phyloP scores from a whole-genome alignment of 1,139 yeast species.

The Debaryomyces nepalensis region DNA sequence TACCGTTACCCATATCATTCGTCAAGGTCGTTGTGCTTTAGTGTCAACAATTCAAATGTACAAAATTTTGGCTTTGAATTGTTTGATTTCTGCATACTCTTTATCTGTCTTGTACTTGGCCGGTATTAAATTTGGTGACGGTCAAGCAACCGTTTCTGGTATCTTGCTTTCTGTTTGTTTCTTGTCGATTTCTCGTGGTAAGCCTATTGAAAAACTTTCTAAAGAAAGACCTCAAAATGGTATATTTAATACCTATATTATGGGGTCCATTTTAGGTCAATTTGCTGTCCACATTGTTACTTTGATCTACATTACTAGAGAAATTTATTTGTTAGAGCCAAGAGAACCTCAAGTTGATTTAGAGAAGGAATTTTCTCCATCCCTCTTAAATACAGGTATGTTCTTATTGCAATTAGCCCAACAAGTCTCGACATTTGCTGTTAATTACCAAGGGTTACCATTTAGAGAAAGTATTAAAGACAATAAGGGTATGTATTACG shows the following conservation, averaged over 20 bases:
- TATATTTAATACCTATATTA: conserved; percentile 89
- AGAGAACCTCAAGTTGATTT: conserved; percentile 86
- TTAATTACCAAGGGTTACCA: conserved; percentile 96
- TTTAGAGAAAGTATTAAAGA: conserved; percentile 89
- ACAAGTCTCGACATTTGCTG: conserved; percentile 97
- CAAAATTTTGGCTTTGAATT: conserved; percentile 93
- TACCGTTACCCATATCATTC: conserved; percentile 89
- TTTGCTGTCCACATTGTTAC: conserved; percentile 90
- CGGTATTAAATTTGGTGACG: conserved; percentile 98
- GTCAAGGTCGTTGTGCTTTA: conserved; percentile 98
- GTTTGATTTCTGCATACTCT: conserved; percentile 96
- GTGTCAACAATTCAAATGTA: conserved; percentile 99
- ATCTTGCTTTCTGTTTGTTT: conserved; percentile 90
- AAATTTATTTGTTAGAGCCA: conserved; percentile 88
- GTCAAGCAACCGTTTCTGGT: conserved; percentile 94
- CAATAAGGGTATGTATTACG: conserved; percentile 97
- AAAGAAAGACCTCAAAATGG: conserved; percentile 98
- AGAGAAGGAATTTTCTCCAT: conserved; percentile 87
- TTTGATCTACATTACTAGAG: conserved; percentile 78
- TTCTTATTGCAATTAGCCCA: conserved; percentile 92
- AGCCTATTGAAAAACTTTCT: conserved; percentile 85
- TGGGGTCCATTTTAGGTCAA: conserved; percentile 97
- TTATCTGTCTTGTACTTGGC: conserved; percentile 92
- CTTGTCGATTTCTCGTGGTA: conserved; percentile 93
- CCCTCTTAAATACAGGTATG: conserved; percentile 93